phyloP scores from a whole-genome alignment of 2,329 filamentous ascomycete genomes.

The Nemania sp. region DNA sequence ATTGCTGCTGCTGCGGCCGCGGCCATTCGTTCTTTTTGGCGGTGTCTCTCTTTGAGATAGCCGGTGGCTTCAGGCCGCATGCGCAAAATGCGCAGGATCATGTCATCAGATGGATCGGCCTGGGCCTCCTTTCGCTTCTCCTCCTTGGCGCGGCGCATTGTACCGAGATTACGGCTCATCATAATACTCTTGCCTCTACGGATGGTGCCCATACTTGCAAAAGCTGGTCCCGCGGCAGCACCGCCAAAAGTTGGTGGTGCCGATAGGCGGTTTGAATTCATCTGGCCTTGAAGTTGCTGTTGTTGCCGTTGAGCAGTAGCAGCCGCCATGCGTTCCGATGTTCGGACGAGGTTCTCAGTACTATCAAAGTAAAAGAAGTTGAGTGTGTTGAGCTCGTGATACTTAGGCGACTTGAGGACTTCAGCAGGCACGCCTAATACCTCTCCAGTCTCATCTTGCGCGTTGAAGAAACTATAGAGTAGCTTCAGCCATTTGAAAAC shows the following conservation, averaged over 20 bases:
- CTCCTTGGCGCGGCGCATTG: constrained; percentile 95
- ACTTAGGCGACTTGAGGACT: constrained; percentile 95
- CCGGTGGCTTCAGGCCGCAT: constrained; percentile 92
- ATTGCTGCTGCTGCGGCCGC: constrained; percentile 91
- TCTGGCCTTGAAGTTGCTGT: constrained; percentile 69
- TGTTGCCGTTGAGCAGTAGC: constrained; percentile 82
- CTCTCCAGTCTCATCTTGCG: constrained; percentile 85
- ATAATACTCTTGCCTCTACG: constrained; percentile 83
- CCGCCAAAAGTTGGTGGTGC: constrained; percentile 64
- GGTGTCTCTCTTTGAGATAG: constrained; percentile 89
- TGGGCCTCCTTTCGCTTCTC: constrained; percentile 96
- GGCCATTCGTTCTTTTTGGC: constrained; percentile 93
- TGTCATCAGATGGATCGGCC: constrained; percentile 96
- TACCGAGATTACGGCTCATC: constrained; percentile 92
- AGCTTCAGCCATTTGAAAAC: constrained; percentile 95
- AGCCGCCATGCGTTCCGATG: constrained; percentile 95
- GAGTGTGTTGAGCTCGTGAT: constrained; percentile 94
- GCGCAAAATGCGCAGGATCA: constrained; percentile 93
- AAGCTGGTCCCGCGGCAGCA: constrained; percentile 61
- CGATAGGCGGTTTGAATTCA: constrained; percentile 73
- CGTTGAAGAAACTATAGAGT: constrained; percentile 95
- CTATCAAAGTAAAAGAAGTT: constrained; percentile 99
- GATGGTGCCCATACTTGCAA: constrained; percentile 77
- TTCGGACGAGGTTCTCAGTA: constrained; percentile 90
- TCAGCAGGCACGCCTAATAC: constrained; percentile 90